These are phyloP conservation scores for Hyphopichia wangnamkhiaoensis DNA, from an alignment of 1,139 yeast species.

Conservation along the genomic window DNA sequence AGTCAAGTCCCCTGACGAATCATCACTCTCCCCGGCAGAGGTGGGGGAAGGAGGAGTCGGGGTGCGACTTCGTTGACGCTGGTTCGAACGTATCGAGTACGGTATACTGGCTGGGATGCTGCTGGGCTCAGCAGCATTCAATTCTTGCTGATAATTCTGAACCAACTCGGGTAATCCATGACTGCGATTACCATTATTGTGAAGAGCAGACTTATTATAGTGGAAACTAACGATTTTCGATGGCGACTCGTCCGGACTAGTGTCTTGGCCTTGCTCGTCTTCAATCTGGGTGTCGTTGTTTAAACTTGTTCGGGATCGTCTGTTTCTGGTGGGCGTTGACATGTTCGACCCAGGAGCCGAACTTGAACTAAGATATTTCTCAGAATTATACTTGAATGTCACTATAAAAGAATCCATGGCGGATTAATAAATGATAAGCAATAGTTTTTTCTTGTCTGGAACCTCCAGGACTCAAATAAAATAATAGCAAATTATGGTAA, in stretches of 20 bases:
- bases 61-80: constrained; percentile 5
- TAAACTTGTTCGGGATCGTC: neutral
- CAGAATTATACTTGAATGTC: constrained; percentile 7
- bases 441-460: too few relatives aligned
- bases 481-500: too few relatives aligned
- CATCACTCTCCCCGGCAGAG: neutral
- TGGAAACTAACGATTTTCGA: constrained; percentile 13
- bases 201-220: constrained; percentile 5
- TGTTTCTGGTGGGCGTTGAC: neutral
- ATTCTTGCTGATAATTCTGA: neutral
- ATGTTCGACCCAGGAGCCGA: neutral
- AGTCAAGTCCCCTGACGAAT: neutral
- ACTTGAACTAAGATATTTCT: neutral
- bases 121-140: neutral
- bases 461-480: too few relatives aligned
- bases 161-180: neutral
- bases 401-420: constrained; percentile 8
- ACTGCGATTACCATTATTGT: neutral
- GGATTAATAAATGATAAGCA: neutral
- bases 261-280: neutral
- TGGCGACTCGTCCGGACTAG: constrained; percentile 7
- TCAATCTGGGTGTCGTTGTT: neutral
- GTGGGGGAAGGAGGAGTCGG: constrained; percentile 9
- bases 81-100: constrained; percentile 6
- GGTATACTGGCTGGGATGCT: neutral